Evolutionary conservation across 257 asterid species (phyloP).

Genomic region (Scutellaria baicalensis): DNA sequence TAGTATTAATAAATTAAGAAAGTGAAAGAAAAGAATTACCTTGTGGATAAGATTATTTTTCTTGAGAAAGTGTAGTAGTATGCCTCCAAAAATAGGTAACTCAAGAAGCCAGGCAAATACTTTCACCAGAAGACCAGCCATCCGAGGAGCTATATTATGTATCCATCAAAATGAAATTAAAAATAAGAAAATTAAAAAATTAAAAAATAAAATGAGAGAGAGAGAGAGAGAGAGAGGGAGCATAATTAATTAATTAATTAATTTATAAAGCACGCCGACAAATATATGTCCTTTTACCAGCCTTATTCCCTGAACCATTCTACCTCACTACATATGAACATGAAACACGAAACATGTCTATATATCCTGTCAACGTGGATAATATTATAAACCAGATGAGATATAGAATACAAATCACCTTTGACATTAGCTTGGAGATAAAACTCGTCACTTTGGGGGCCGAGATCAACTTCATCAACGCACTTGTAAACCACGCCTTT

Average conservation of each 20-base stretch:
- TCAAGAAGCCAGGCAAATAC: conserved; percentile 73
- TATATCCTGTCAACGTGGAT: background rate
- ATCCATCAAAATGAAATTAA: too few species aligned
- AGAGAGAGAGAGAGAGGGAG: too few species aligned
- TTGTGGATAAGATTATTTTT: conserved; percentile 71
- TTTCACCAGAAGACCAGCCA: conserved; percentile 83
- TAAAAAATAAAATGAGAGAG: background rate
- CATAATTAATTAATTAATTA: too few species aligned
- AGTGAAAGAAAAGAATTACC: conserved; percentile 25
- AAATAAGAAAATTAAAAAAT: too few species aligned
- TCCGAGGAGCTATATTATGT: conserved; percentile 65
- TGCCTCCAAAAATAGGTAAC: conserved; percentile 53
- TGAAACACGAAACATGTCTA: background rate
- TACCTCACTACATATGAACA: background rate
- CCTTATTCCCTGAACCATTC: background rate
- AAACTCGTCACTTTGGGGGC: conserved; percentile 51
- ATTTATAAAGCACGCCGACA: too few species aligned
- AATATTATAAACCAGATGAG: background rate
- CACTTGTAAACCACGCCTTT: conserved; percentile 56
- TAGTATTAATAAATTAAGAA: background rate
- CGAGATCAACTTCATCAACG: conserved; percentile 58
- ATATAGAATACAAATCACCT: conserved; percentile 27
- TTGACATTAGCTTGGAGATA: conserved; percentile 72
- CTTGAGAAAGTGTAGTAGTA: conserved; percentile 53
- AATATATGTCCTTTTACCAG: background rate